These are phyloP conservation scores for Spraguea lophii DNA, from an alignment of 371 early-diverging fungal species.

Conservation along the genomic window DNA sequence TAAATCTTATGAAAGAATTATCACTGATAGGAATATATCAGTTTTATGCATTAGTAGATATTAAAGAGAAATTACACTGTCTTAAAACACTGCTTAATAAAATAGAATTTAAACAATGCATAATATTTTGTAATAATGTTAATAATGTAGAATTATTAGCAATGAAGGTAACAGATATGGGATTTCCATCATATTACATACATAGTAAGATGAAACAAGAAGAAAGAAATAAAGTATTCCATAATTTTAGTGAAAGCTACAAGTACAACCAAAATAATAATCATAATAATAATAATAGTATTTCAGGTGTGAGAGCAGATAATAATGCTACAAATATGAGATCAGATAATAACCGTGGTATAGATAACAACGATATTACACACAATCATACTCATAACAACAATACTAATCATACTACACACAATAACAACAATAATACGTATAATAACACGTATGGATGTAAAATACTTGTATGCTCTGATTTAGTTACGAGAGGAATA, in stretches of 20 bases:
- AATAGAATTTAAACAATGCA: constrained; percentile 92
- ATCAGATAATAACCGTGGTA: no score
- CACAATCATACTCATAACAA: neutral
- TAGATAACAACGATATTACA: neutral
- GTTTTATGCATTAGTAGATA: constrained; percentile 89
- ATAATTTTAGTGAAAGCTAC: constrained; percentile 80
- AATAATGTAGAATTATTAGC: constrained; percentile 84
- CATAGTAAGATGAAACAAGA: constrained; percentile 88
- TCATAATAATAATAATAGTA: no score
- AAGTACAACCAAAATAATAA: constrained; percentile 29
- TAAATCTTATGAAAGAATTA: constrained; percentile 91
- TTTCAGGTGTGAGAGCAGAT: no score
- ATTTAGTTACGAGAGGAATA: constrained; percentile 88
- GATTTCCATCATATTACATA: constrained; percentile 86
- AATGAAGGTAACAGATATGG: constrained; percentile 79
- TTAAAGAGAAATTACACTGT: constrained; percentile 83
- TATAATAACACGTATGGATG: constrained; percentile 6
- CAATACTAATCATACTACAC: neutral
- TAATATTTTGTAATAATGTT: constrained; percentile 91
- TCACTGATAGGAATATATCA: constrained; percentile 85
- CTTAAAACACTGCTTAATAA: constrained; percentile 79
- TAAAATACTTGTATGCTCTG: constrained; percentile 45
- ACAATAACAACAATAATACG: neutral
- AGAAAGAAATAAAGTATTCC: constrained; percentile 86
- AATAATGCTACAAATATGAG: no score